phyloP scores from a whole-genome alignment of 2,329 filamentous ascomycete species.

The Aspergillus sp. region DNA sequence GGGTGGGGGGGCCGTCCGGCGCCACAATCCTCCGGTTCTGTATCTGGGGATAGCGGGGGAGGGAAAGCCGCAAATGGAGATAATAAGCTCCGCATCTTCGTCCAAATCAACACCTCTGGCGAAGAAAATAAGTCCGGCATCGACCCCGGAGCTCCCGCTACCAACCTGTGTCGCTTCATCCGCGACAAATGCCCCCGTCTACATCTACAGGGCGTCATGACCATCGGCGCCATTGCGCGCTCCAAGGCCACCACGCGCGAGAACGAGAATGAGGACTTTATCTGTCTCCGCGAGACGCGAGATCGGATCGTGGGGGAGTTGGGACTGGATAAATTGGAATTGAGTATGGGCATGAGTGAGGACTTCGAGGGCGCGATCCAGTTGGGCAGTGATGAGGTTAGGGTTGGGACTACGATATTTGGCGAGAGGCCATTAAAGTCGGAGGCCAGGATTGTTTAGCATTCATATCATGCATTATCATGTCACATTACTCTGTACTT shows the following conservation, averaged over 20 bases:
- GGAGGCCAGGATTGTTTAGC: conserved; percentile 61
- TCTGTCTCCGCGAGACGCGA: conserved; percentile 57
- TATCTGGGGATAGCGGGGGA: conserved; percentile 31
- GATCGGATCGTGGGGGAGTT: conserved; percentile 61
- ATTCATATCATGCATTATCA: conserved; percentile 15
- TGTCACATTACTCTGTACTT: conserved; percentile 4
- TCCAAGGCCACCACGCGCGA: conserved; percentile 65
- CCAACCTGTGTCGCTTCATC: conserved; percentile 61
- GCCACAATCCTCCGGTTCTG: too few species aligned
- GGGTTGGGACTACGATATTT: conserved; percentile 91
- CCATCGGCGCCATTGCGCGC: conserved; percentile 87
- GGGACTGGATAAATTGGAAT: conserved; percentile 54
- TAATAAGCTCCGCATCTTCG: conserved; percentile 60
- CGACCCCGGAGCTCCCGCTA: conserved; percentile 55
- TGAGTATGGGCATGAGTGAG: conserved; percentile 98
- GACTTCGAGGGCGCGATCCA: conserved; percentile 85
- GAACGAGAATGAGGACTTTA: conserved; percentile 88
- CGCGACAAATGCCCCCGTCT: conserved; percentile 63
- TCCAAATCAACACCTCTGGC: conserved; percentile 92
- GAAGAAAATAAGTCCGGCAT: conserved; percentile 81
- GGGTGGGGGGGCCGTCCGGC: conserved; percentile 53
- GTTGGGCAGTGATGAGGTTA: conserved; percentile 79
- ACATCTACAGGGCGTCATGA: conserved; percentile 79
- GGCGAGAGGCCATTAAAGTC: conserved; percentile 70
- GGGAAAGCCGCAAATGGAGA: conserved; percentile 13